Evolutionary conservation across 2,329 filamentous ascomycete genomes (phyloP).

Genomic region (Trichoderma sp.): DNA sequence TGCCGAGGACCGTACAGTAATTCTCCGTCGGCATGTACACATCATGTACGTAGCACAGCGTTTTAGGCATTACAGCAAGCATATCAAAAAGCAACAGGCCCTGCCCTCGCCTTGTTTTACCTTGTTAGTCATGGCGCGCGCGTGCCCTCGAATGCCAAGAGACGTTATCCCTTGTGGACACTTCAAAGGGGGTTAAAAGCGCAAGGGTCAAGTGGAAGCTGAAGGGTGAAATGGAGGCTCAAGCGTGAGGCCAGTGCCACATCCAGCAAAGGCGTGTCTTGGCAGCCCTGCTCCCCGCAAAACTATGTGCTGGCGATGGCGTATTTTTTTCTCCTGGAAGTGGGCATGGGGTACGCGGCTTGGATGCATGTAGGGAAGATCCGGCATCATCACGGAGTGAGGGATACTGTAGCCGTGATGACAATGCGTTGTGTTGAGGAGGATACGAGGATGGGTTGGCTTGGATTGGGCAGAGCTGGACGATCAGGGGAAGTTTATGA

Average conservation of each 20-base stretch:
- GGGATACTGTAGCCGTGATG: not conserved
- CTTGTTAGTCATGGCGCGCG: not conserved
- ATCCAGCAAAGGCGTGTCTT: not conserved
- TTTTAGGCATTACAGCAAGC: not conserved
- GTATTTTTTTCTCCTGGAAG: not conserved
- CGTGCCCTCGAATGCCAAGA: not conserved
- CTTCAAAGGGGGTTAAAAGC: not conserved
- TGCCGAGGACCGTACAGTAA: not conserved
- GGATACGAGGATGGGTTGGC: not conserved
- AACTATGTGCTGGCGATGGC: not conserved
- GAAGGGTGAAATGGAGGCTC: not conserved
- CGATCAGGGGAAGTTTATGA: not conserved
- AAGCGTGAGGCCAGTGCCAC: not conserved
- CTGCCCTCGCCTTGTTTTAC: not conserved
- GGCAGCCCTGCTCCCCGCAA: conserved; percentile 1
- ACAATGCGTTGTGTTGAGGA: not conserved
- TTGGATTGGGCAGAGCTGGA: not conserved
- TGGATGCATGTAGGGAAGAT: not conserved
- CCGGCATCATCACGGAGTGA: not conserved
- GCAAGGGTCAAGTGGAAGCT: not conserved
- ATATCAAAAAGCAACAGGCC: not conserved
- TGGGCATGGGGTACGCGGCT: not conserved
- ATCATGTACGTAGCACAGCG: not conserved
- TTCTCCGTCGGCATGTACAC: not conserved
- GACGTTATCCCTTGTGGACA: not conserved